Conservation (phyloP, 2,329 filamentous ascomycete genomes). For the Sporothrix euskadiensis region DNA sequence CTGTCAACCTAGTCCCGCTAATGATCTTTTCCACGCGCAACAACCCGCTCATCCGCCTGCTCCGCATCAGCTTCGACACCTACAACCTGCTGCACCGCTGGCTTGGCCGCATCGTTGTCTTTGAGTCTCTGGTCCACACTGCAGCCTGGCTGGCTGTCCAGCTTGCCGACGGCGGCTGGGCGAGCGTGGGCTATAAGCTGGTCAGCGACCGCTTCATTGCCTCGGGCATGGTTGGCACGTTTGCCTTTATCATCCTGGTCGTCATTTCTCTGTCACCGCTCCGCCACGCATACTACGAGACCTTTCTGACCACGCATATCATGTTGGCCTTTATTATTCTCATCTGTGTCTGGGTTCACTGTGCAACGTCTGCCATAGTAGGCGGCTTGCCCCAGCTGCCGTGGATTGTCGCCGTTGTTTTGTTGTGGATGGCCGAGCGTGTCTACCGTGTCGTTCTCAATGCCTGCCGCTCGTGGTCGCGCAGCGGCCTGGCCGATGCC, state of each 20-base stretch:
- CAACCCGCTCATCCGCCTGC: conserved; percentile 80
- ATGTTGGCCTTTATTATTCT: conserved; percentile 68
- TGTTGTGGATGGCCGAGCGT: conserved; percentile 74
- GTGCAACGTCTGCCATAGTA: conserved; percentile 63
- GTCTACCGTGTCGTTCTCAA: conserved; percentile 61
- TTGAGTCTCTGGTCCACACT: conserved; percentile 70
- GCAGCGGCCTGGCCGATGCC: conserved; percentile 61
- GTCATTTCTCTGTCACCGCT: conserved; percentile 74
- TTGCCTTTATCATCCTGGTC: conserved; percentile 65
- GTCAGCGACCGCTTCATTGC: conserved; percentile 62
- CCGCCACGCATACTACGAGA: conserved; percentile 95
- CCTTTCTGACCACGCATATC: conserved; percentile 86
- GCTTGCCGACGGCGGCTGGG: conserved; percentile 63
- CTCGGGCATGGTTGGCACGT: conserved; percentile 55
- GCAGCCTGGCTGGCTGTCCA: conserved; percentile 73
- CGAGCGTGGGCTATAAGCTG: conserved; percentile 57
- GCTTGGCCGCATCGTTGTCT: conserved; percentile 72
- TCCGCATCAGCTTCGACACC: conserved; percentile 91
- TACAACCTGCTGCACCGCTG: conserved; percentile 90
- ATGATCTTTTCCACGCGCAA: conserved; percentile 88
- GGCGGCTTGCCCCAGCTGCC: conserved; percentile 69
- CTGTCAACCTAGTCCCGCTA: conserved; percentile 89
- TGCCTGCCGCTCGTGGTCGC: conserved; percentile 65
- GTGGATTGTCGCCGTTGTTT: conserved; percentile 72
- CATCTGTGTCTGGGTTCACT: conserved; percentile 75